Base-by-base conservation (phyloP, 345 rosid genomes). In the Linum lewisii region DNA sequence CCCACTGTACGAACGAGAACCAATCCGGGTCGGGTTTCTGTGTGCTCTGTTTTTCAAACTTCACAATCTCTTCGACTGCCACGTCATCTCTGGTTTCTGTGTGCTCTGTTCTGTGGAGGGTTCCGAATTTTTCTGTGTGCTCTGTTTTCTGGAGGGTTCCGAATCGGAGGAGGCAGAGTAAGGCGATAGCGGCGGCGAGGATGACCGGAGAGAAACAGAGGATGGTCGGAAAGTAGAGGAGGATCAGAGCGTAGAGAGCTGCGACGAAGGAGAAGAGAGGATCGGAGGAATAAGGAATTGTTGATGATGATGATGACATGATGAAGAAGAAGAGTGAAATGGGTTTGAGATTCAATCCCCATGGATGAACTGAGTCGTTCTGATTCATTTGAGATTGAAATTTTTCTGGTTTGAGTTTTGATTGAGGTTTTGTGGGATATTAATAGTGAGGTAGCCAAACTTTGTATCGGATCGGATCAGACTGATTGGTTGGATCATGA, bases 1-100 rank as follows among this genome's bases (percentile, higher is more conserved):
- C 57, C 98, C 96, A 92, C 11, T 75, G 82, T 29, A 83, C 79
- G 57, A 88, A 92, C 9, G 58, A 69, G 24, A 71, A 75, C 21
- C 74, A 76, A 16, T 21, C 32, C 29, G 24, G 60, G 5, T 5
- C 57, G 8, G 63, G 24, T 3, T 62, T 52, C 19, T 38, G 42
- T 2, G 34, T 20, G 45, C 61, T 60, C 32, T 37, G 4, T 45
- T 63, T 60, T 25, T 38, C 4, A 15, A 49, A 34, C 16, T 19
- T 24, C 60, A 6, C 56, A 20, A 52, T 21, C 20, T 20, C 52
- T 8, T 3, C 66, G 18, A n/a, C n/a, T n/a, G n/a, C n/a, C n/a
- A n/a, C n/a, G n/a, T n/a, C n/a, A n/a, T n/a, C n/a, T n/a, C n/a
- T n/a, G n/a, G n/a, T n/a, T n/a, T n/a, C n/a, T n/a, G n/a, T n/a